These are phyloP conservation scores for Priceomyces fermenticarens DNA, from an alignment of 805 yeast species.

Conservation along the genomic window DNA sequence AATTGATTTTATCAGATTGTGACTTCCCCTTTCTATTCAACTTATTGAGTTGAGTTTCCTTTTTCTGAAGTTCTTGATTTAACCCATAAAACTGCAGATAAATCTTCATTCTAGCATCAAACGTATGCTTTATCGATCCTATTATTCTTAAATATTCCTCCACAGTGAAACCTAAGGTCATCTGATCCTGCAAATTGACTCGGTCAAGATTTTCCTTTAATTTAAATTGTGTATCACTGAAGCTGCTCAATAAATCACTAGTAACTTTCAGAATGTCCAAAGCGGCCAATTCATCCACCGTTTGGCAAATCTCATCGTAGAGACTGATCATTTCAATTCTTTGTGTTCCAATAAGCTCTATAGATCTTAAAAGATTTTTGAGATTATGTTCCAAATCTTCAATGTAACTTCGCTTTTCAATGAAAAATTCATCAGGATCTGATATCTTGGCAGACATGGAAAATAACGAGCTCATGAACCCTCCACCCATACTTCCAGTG, in stretches of 20 bases:
- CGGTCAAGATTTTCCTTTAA: conserved; percentile 74
- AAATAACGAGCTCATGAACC: conserved; percentile 70
- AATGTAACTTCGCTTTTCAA: conserved; percentile 62
- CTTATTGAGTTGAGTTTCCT: conserved; percentile 43
- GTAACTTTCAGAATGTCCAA: conserved; percentile 71
- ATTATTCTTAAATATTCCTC: conserved; percentile 84
- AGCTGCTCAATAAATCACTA: conserved; percentile 61
- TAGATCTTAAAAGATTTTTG: conserved; percentile 61
- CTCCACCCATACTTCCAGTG: conserved; percentile 22
- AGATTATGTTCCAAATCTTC: conserved; percentile 74
- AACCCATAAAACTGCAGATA: conserved; percentile 39
- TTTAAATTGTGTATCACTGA: conserved; percentile 68
- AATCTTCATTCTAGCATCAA: conserved; percentile 69
- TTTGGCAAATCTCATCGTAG: conserved; percentile 61
- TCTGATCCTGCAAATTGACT: conserved; percentile 76
- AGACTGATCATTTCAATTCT: conserved; percentile 69
- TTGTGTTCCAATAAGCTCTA: conserved; percentile 73
- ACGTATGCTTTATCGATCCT: conserved; percentile 68
- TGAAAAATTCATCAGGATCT: conserved; percentile 79
- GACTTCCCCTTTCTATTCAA: conserved; percentile 41
- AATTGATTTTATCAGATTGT: conserved; percentile 61
- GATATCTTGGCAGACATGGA: conserved; percentile 63
- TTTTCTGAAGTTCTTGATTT: conserved; percentile 45
- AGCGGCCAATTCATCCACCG: conserved; percentile 58
- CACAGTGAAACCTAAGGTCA: conserved; percentile 80